A percentile compares a stretch with the other conserved stretches of the same genome.
These are phyloP conservation scores for Neofusicoccum laricinum DNA, from an alignment of 2,329 filamentous ascomycete species.

Conservation along the genomic window DNA sequence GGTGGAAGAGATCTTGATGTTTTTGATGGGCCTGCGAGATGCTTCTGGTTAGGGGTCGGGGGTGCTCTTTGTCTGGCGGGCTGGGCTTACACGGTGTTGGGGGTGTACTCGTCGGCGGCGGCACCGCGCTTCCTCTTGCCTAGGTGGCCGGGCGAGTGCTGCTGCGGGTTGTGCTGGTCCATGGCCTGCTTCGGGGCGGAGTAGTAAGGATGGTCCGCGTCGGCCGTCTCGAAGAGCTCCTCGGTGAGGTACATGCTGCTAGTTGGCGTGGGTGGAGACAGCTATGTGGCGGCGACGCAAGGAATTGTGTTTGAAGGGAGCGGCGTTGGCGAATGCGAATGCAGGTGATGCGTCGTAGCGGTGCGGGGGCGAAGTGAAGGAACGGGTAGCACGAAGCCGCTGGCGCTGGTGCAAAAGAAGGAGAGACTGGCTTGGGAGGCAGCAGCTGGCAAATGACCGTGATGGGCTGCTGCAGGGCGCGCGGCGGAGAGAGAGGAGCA, in stretches of 20 bases:
- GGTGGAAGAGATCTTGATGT: slow-evolving; percentile 2
- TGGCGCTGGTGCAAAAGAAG: not conserved
- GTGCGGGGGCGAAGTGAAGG: not conserved
- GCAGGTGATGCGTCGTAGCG: not conserved
- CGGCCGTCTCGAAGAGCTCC: slow-evolving; percentile 11
- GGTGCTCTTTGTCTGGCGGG: not conserved
- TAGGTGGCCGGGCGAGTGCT: not conserved
- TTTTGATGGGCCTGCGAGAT: not conserved
- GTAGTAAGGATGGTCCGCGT: not conserved
- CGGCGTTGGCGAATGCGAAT: not conserved
- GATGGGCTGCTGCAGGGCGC: not conserved
- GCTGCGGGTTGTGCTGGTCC: not conserved
- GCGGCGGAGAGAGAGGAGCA: not conserved
- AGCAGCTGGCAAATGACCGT: slow-evolving; percentile 6
- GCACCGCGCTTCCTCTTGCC: slow-evolving; percentile 13
- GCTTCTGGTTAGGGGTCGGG: not conserved
- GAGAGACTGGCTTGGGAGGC: slow-evolving; percentile 1
- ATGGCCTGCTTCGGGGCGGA: not conserved
- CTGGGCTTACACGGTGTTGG: not conserved
- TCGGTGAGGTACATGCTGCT: slow-evolving; percentile 13
- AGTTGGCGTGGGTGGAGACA: not conserved
- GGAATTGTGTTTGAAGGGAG: not conserved
- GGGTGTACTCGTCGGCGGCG: slow-evolving; percentile 3
- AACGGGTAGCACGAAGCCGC: slow-evolving; percentile 1
- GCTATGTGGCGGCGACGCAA: not conserved